Base-by-base conservation (phyloP, 2,329 filamentous ascomycete species). In the Zymoseptoria crescenta region DNA sequence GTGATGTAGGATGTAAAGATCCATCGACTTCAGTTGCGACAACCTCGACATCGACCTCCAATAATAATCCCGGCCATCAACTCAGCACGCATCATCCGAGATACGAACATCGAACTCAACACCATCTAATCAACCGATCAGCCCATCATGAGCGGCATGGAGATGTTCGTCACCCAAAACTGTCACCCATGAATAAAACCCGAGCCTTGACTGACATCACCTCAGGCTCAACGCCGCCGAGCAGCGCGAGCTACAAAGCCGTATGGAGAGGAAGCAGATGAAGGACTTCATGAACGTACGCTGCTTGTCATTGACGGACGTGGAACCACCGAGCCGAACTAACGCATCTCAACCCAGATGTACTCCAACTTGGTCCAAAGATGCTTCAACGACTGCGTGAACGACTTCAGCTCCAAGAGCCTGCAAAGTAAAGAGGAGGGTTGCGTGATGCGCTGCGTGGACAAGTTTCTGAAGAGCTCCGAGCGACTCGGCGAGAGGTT, bases 181-280 rank as follows among this genome's bases (percentile, higher is more conserved):
- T 49, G 65, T 64, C 57, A 60, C 59, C 56, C 49, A 52, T 60
- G 56, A 55, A 30, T 49, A 29, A 30, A 52, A 28, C n/a, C 45
- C 24, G 27, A 16, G n/a, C 20, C 21, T 55, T n/a, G n/a, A 52
- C 61, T 62, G 55, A 63, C 54, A 49, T 50, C 49, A 50, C 20
- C 45, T 10, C 70, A 88, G 86, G 69, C 87, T 96, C 74, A 89
- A 84, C 68, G 74, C 82, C 70, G 76, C 85, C 70, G 93, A 97
- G 82, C 89, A 95, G 81, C 89, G 90, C 79, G 90, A 94, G 82
- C 88, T 99, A 74, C 88, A 96, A 78, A 79, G 85, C 79, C 91
- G 94, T 77, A 92, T 99, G 85, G 91, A 97, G 81, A 89, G 89
- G 79, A 95, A 94, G 79, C 94, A 99, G 79, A 90, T 99, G 83